A percentile compares a stretch with the other conserved stretches of the same genome.
These are phyloP conservation scores for Venturia carpophila DNA, from an alignment of 2,329 filamentous ascomycete species.

Conservation along the genomic window DNA sequence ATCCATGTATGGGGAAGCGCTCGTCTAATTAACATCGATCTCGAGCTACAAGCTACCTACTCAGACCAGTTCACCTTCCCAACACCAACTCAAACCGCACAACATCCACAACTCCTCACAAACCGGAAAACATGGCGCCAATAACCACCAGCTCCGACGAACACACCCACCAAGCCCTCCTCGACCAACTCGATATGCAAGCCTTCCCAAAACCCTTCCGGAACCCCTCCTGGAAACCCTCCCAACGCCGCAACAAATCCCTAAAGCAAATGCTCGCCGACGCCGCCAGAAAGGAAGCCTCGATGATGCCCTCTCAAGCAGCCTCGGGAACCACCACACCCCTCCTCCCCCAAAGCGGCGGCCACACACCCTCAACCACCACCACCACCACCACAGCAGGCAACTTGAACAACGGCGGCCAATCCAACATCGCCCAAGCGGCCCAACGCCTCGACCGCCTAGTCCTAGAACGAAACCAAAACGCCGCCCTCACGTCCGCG, in stretches of 20 bases:
- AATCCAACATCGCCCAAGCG: conserved; percentile 72
- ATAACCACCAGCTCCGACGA: conserved; percentile 67
- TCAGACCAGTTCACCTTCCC: not conserved
- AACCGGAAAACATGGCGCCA: conserved; percentile 41
- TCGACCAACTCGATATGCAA: conserved; percentile 88
- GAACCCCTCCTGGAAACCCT: conserved; percentile 82
- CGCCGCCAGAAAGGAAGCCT: conserved; percentile 81
- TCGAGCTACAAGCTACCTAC: too few relatives aligned
- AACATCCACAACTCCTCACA: not conserved
- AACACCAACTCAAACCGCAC: not conserved
- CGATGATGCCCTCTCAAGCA: conserved; percentile 70
- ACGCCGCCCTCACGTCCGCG: conserved; percentile 28
- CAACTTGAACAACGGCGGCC: not conserved
- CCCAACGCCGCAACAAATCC: conserved; percentile 96
- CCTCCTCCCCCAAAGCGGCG: conserved; percentile 30
- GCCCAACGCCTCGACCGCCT: conserved; percentile 79
- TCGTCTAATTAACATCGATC: not conserved
- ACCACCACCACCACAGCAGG: conserved; percentile 43
- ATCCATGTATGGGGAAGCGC: not conserved
- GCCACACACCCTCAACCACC: conserved; percentile 24
- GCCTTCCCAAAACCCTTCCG: conserved; percentile 82
- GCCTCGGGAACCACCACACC: conserved; percentile 68
- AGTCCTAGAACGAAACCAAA: conserved; percentile 71
- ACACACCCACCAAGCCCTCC: conserved; percentile 69
- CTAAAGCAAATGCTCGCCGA: conserved; percentile 94